Conservation (phyloP, 75 land plant genomes). For the Pinus albicaulis region DNA sequence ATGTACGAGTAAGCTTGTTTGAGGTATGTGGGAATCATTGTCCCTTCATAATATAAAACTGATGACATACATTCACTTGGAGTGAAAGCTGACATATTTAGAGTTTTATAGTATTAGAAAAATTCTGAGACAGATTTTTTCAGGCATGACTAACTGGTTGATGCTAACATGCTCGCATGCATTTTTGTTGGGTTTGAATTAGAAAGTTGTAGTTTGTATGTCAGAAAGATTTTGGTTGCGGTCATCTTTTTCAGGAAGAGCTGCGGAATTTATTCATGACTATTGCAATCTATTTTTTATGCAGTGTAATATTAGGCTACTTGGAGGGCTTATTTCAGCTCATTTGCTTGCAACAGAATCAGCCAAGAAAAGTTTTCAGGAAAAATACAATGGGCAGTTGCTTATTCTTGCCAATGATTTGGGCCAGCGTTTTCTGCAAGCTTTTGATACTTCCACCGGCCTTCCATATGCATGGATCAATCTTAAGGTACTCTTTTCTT, state of each 20-base stretch:
- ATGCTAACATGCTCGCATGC: not conserved
- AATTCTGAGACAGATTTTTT: not conserved
- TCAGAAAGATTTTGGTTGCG: not conserved
- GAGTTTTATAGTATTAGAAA: not conserved
- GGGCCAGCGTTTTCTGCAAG: conserved; percentile 66
- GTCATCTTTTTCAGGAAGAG: not conserved
- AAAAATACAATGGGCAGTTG: conserved; percentile 64
- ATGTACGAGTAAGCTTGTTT: conserved; percentile 85
- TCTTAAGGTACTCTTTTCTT: conserved; percentile 48
- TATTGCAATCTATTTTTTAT: conserved; percentile 13
- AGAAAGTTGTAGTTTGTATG: not conserved
- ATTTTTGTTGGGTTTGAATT: not conserved
- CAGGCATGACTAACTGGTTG: not conserved
- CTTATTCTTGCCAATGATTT: conserved; percentile 79
- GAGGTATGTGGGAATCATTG: conserved; percentile 50
- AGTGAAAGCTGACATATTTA: not conserved
- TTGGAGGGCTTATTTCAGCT: conserved; percentile 95
- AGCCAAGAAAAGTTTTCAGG: conserved; percentile 30
- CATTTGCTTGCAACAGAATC: conserved; percentile 84
- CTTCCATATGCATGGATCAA: conserved; percentile 95
- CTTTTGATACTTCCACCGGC: conserved; percentile 85
- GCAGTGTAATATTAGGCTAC: conserved; percentile 95
- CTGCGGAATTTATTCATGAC: not conserved
- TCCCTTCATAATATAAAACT: not conserved
- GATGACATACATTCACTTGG: not conserved